Evolutionary conservation across 2,329 filamentous ascomycete species (phyloP).

Genomic region (Cytospora piceicola): DNA sequence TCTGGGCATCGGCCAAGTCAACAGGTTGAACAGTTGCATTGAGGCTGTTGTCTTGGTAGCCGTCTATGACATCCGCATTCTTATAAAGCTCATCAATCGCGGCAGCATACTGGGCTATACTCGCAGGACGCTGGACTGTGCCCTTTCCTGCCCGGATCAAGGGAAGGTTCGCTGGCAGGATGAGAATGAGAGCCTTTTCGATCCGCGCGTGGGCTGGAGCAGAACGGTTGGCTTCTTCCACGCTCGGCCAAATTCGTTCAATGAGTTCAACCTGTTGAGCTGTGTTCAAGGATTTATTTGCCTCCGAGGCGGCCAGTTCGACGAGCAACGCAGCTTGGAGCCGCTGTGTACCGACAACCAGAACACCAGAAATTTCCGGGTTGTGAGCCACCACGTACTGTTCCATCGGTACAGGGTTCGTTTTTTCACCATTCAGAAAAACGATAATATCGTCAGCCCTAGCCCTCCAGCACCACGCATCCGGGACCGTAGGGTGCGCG

Average conservation of each 20-base stretch:
- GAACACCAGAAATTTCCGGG: slow-evolving; percentile 7
- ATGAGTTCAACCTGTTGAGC: not conserved
- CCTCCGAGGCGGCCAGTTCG: slow-evolving; percentile 42
- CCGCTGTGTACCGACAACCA: slow-evolving; percentile 7
- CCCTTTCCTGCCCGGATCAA: slow-evolving; percentile 20
- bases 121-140: slow-evolving; percentile 11
- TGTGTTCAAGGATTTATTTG: not conserved
- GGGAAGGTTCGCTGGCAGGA: slow-evolving; percentile 2
- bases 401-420: slow-evolving; percentile 16
- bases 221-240: slow-evolving; percentile 14
- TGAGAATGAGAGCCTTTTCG: slow-evolving; percentile 5
- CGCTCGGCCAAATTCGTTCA: slow-evolving; percentile 15
- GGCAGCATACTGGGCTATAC: not conserved
- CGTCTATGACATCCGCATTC: not conserved
- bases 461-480: slow-evolving; percentile 6
- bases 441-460: slow-evolving; percentile 15
- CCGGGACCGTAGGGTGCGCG: not conserved
- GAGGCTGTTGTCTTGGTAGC: too few relatives aligned
- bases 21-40: too few relatives aligned
- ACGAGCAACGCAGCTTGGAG: slow-evolving; percentile 34
- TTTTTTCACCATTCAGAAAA: slow-evolving; percentile 16
- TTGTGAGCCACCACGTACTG: slow-evolving; percentile 27
- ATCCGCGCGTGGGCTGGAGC: slow-evolving; percentile 9
- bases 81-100: not conserved
- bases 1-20: too few relatives aligned